A percentile compares a stretch with the other conserved stretches of the same genome.
Conservation (phyloP, 2,329 filamentous ascomycete species). For the Sordariomycetes sp. region DNA sequence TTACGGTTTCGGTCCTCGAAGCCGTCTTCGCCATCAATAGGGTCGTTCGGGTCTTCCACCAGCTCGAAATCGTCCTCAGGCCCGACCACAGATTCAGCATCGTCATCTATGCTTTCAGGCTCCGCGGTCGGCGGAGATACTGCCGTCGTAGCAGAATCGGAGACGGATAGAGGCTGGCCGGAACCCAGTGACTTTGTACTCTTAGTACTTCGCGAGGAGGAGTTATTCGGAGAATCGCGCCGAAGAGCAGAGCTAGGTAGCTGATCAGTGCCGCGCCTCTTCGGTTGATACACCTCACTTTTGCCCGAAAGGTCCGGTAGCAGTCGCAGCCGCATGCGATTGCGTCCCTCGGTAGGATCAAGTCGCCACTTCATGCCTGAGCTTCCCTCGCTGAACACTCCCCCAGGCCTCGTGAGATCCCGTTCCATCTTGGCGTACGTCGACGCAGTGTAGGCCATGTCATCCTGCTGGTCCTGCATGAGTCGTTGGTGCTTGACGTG, state of each 20-base stretch:
- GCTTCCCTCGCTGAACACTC: constrained; percentile 57
- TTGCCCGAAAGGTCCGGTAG: constrained; percentile 64
- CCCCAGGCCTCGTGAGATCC: constrained; percentile 68
- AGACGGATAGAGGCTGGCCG: background rate
- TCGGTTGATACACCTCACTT: constrained; percentile 73
- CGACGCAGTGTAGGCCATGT: constrained; percentile 64
- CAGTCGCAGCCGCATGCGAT: constrained; percentile 84
- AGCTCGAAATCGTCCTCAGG: constrained; percentile 92
- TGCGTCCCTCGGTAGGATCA: constrained; percentile 89
- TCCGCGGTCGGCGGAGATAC: background rate
- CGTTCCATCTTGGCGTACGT: constrained; percentile 70
- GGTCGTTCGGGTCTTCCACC: constrained; percentile 83
- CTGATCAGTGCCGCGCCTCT: constrained; percentile 49
- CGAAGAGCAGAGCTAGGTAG: constrained; percentile 4
- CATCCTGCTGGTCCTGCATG: constrained; percentile 89
- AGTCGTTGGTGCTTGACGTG: constrained; percentile 83
- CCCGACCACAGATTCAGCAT: constrained; percentile 18
- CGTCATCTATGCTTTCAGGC: background rate
- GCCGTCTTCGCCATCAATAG: constrained; percentile 57
- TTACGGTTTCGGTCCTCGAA: constrained; percentile 98
- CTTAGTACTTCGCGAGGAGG: constrained; percentile 6
- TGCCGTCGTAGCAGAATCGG: background rate
- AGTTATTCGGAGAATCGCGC: constrained; percentile 5
- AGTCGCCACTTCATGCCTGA: constrained; percentile 72
- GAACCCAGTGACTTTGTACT: background rate